Base-by-base conservation (phyloP, 768 basidiomycete species). In the Kwoniella botswanensis region DNA sequence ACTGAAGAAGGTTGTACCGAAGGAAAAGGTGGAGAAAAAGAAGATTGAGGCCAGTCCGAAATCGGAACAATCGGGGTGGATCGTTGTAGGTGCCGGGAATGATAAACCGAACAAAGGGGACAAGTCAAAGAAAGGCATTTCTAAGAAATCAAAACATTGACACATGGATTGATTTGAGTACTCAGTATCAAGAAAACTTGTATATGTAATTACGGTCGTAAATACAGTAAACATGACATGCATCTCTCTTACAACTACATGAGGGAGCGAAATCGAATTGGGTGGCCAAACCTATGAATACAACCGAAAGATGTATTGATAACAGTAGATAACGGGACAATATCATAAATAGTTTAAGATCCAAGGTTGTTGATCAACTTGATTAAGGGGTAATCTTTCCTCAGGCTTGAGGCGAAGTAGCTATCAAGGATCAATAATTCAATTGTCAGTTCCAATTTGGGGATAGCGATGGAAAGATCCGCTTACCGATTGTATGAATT, bases 321-420 rank as follows among this genome's bases (percentile, higher is more conserved):
- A 35, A 55, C 24, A 55, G 54, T 52, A 24, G 24, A 55, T 7
- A 24, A 17, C 5, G 24, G 58, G 24, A 22, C 7, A n/a, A 22
- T 7, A 35, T 52, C 44, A 70, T n/a, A 64, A 11, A 54, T 65
- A 29, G 13, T 60, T 58, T 2, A 58, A 6, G 4, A 98, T 90
- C 93, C 94, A 97, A 6, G 93, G 92, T 76, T 95, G 93, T 3
- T 85, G 85, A n/a, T 89, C 86, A 41, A 93, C 93, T 15, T 92
- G 89, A 0, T 82, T 81, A n/a, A 96, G 86, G 0, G 93, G 85
- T 18, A 97, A 73, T 3, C 94, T 89, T 64, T 90, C 87, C 69
- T 89, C 86, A 0, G 93, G 92, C 18, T 91, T 89, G 68, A 93
- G 74, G 54, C 70, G 91, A 17, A 98, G 87, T 15, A 98, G 88